A percentile compares a stretch with the other conserved stretches of the same genome.
Conservation (phyloP, 2,329 filamentous ascomycete genomes). For the Stagonosporopsis rhizophila region DNA sequence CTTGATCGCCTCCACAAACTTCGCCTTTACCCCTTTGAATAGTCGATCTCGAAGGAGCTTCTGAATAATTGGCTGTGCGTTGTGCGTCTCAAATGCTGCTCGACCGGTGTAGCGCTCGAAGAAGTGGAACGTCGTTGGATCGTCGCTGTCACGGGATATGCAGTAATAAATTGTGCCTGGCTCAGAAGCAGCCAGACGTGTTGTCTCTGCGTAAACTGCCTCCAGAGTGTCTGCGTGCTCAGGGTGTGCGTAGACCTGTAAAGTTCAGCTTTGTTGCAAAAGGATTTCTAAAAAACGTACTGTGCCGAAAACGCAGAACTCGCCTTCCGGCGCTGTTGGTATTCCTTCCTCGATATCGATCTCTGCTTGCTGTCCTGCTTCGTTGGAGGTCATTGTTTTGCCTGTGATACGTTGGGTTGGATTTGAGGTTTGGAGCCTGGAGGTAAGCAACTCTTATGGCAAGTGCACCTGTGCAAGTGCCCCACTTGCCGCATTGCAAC, state of each 20-base stretch:
- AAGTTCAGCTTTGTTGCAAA: not conserved
- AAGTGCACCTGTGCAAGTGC: not conserved
- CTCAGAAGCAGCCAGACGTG: slow-evolving; percentile 10
- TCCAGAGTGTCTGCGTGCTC: slow-evolving; percentile 16
- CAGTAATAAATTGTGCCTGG: slow-evolving; percentile 14
- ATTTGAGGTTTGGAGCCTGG: not conserved
- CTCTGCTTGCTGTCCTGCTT: slow-evolving; percentile 11
- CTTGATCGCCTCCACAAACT: slow-evolving; percentile 15
- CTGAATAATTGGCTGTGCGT: slow-evolving; percentile 8
- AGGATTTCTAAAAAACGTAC: not conserved
- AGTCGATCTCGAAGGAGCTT: slow-evolving; percentile 7
- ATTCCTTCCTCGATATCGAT: not conserved
- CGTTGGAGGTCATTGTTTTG: slow-evolving; percentile 5
- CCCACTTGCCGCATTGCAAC: slow-evolving; percentile 7
- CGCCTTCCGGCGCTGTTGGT: slow-evolving; percentile 11
- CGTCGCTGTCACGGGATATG: slow-evolving; percentile 12
- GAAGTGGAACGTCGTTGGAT: slow-evolving; percentile 10
- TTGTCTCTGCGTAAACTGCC: slow-evolving; percentile 13
- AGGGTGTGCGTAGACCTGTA: slow-evolving; percentile 10
- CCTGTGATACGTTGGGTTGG: too few relatives aligned
- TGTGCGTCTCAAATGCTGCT: slow-evolving; percentile 10
- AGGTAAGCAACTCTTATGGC: not conserved
- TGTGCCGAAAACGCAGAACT: slow-evolving; percentile 18
- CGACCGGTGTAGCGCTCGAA: slow-evolving; percentile 15
- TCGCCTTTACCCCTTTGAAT: slow-evolving; percentile 12